Conservation (phyloP, 2,329 filamentous ascomycete genomes). For the Elsinoe ampelina region DNA sequence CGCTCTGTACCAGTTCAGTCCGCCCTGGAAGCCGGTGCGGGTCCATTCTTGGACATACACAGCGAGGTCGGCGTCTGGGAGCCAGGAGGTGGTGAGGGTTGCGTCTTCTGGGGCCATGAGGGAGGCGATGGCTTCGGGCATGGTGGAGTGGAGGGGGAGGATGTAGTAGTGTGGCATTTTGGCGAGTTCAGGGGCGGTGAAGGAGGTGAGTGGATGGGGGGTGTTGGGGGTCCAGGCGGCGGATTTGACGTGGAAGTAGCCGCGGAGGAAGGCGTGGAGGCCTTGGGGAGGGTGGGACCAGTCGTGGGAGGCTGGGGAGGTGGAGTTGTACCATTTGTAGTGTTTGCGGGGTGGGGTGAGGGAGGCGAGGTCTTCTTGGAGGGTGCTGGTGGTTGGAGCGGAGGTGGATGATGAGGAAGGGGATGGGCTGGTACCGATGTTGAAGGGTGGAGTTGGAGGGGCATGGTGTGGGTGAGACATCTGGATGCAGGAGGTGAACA, state of each 20-base stretch:
- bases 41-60: slow-evolving; percentile 54
- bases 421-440: slow-evolving; percentile 18
- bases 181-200: slow-evolving; percentile 48
- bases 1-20: slow-evolving; percentile 58
- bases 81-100: slow-evolving; percentile 42
- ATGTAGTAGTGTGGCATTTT: slow-evolving; percentile 60
- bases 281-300: slow-evolving; percentile 43
- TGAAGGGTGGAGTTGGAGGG: slow-evolving; percentile 40
- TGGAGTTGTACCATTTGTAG: slow-evolving; percentile 60
- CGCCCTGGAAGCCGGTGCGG: slow-evolving; percentile 56
- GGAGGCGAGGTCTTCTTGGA: slow-evolving; percentile 48
- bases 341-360: slow-evolving; percentile 54
- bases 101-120: slow-evolving; percentile 48
- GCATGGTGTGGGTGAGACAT: slow-evolving; percentile 58
- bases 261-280: slow-evolving; percentile 51
- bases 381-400: neutral
- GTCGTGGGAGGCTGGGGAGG: slow-evolving; percentile 36
- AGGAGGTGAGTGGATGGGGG: slow-evolving; percentile 45
- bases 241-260: slow-evolving; percentile 61
- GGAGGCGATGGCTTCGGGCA: slow-evolving; percentile 48
- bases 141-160: slow-evolving; percentile 49
- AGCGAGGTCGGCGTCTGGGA: slow-evolving; percentile 47
- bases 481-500: slow-evolving; percentile 53
- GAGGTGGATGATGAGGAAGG: neutral
- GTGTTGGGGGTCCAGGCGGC: slow-evolving; percentile 45